Percentiles rank a stretch among this genome's conserved stretches.
phyloP scores from a whole-genome alignment of 2,329 filamentous ascomycete genomes.

The Colletotrichum liaoningense region DNA sequence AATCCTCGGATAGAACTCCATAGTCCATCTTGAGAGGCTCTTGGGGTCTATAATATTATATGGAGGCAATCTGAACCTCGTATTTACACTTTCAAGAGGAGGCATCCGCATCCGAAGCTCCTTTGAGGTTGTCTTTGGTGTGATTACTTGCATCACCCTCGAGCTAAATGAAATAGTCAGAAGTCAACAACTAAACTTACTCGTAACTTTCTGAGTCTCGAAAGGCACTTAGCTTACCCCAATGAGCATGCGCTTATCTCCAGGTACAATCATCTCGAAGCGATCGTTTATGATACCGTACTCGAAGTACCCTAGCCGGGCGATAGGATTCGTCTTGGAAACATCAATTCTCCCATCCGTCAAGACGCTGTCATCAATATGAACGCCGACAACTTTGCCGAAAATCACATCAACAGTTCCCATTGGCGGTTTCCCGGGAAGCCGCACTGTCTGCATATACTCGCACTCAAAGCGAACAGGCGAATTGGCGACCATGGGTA shows the following conservation, averaged over 20 bases:
- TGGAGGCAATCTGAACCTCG: not conserved
- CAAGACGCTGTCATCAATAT: slow-evolving; percentile 3
- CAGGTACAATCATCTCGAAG: slow-evolving; percentile 20
- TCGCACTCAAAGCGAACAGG: slow-evolving; percentile 23
- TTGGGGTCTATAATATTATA: not conserved
- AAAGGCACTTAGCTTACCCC: not conserved
- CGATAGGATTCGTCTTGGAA: slow-evolving; percentile 16
- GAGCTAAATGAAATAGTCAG: not conserved
- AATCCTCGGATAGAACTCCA: no score
- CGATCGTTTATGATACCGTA: slow-evolving; percentile 7
- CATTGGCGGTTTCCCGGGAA: slow-evolving; percentile 10
- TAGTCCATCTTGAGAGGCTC: no score
- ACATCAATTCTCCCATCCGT: slow-evolving; percentile 15
- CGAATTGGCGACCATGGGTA: slow-evolving; percentile 1
- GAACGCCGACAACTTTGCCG: not conserved
- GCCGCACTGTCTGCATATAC: slow-evolving; percentile 19
- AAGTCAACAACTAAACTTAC: not conserved
- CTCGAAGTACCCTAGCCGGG: slow-evolving; percentile 12
- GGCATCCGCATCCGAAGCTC: not conserved
- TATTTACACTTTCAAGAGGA: not conserved
- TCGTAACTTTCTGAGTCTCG: not conserved
- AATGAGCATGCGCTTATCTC: slow-evolving; percentile 13
- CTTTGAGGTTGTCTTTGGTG: not conserved
- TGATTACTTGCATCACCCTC: not conserved
- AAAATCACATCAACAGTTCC: slow-evolving; percentile 16